phyloP scores from a whole-genome alignment of 73 alveolate species.

The Blepharisma stoltei region DNA sequence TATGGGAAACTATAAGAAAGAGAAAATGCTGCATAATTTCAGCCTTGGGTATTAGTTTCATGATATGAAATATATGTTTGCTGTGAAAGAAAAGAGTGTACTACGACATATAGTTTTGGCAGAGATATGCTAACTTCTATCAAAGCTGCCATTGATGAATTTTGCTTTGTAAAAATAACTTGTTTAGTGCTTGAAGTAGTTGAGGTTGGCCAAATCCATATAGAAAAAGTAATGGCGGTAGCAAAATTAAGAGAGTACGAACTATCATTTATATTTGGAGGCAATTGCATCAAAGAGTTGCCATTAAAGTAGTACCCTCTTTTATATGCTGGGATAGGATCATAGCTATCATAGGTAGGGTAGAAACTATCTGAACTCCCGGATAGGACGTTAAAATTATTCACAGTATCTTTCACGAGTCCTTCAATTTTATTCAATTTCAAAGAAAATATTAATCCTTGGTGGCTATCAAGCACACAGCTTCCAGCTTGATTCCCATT shows the following conservation, averaged over 20 bases:
- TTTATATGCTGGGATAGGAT: conserved; percentile 11
- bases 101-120: not conserved
- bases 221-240: not conserved
- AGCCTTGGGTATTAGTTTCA: not conserved
- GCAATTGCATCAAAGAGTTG: not conserved
- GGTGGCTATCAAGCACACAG: too few relatives aligned
- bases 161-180: not conserved
- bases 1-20: not conserved
- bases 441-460: not conserved
- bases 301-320: conserved; percentile 25
- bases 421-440: conserved; percentile 19
- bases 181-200: not conserved
- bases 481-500: too few relatives aligned
- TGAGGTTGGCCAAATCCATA: not conserved
- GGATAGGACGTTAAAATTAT: not conserved
- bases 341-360: conserved; percentile 10
- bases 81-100: not conserved
- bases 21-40: not conserved
- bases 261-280: conserved; percentile 7
- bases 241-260: not conserved
- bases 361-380: not conserved
- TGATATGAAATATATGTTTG: not conserved
- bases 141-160: not conserved
- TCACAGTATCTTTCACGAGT: not conserved
- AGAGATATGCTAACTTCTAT: not conserved